phyloP scores from a whole-genome alignment of 805 yeast species.

The Wickerhamiella cacticola region DNA sequence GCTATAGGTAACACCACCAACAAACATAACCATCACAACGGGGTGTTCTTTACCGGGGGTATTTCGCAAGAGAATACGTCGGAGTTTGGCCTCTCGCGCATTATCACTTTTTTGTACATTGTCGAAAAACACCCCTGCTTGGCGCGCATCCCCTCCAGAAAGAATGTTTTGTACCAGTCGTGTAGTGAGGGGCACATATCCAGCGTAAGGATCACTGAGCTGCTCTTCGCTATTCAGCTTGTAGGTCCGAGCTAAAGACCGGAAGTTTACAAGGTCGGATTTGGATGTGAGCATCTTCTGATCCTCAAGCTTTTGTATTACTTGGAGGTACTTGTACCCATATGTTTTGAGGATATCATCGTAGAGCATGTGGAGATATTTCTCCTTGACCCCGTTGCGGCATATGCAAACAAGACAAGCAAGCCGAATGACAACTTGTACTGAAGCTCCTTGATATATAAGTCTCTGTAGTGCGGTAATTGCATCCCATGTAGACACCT shows the following conservation, averaged over 20 bases:
- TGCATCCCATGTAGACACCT: conserved; percentile 32
- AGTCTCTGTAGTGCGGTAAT: conserved; percentile 38
- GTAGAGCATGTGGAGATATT: conserved; percentile 32
- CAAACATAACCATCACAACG: conserved; percentile 39
- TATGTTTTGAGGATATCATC: conserved; percentile 47
- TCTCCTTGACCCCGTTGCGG: conserved; percentile 61
- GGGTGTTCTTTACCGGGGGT: conserved; percentile 26
- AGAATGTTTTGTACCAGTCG: conserved; percentile 62
- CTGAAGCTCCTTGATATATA: conserved; percentile 35
- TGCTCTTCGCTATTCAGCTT: conserved; percentile 26
- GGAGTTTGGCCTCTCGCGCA: conserved; percentile 27
- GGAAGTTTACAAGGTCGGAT: conserved; percentile 26
- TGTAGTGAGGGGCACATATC: conserved; percentile 63
- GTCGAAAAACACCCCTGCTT: conserved; percentile 18
- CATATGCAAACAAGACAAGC: conserved; percentile 48
- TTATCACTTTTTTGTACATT: conserved; percentile 17
- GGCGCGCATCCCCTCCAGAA: conserved; percentile 22
- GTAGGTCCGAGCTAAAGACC: conserved; percentile 22
- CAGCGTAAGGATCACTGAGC: conserved; percentile 42
- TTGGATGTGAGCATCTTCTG: conserved; percentile 36
- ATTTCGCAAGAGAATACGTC: conserved; percentile 27
- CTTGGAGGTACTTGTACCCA: conserved; percentile 44
- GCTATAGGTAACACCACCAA: conserved; percentile 82
- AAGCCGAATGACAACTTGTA: conserved; percentile 39
- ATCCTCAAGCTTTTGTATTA: conserved; percentile 39